These are phyloP conservation scores for Lactarius evosmus DNA, from an alignment of 768 basidiomycete genomes.

Conservation along the genomic window DNA sequence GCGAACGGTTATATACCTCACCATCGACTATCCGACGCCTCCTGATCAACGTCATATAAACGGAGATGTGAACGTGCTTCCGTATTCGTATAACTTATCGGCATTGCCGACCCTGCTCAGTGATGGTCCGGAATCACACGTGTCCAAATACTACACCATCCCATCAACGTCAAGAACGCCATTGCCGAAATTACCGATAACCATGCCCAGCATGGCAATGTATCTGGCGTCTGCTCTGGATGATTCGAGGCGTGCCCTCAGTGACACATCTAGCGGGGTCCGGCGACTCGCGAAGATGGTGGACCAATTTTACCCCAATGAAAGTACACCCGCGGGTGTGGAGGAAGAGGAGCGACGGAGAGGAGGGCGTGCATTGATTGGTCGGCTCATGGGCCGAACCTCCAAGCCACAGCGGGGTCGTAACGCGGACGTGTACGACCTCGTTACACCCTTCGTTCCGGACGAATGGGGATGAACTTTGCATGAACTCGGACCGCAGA, in stretches of 20 bases:
- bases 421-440: conserved; percentile 78
- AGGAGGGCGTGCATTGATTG: conserved; percentile 39
- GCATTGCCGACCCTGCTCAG: conserved; percentile 58
- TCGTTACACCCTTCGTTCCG: conserved; percentile 78
- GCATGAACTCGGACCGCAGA: background rate
- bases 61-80: conserved; percentile 61
- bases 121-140: conserved; percentile 56
- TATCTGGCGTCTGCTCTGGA: conserved; percentile 72
- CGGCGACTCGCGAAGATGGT: conserved; percentile 70
- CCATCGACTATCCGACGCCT: conserved; percentile 66
- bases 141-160: conserved; percentile 70
- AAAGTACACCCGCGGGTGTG: conserved; percentile 34
- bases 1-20: conserved; percentile 75
- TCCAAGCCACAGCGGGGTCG: conserved; percentile 48
- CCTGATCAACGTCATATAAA: conserved; percentile 46
- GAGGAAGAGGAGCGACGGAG: conserved; percentile 47
- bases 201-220: conserved; percentile 70
- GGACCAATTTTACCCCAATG: conserved; percentile 59
- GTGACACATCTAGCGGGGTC: conserved; percentile 58
- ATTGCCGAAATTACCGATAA: conserved; percentile 68
- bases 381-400: conserved; percentile 53
- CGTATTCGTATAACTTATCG: conserved; percentile 67
- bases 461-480: conserved; percentile 62
- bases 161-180: conserved; percentile 58
- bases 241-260: conserved; percentile 57